Conservation (phyloP, 2,329 filamentous ascomycete genomes). For the Coniella vitis region DNA sequence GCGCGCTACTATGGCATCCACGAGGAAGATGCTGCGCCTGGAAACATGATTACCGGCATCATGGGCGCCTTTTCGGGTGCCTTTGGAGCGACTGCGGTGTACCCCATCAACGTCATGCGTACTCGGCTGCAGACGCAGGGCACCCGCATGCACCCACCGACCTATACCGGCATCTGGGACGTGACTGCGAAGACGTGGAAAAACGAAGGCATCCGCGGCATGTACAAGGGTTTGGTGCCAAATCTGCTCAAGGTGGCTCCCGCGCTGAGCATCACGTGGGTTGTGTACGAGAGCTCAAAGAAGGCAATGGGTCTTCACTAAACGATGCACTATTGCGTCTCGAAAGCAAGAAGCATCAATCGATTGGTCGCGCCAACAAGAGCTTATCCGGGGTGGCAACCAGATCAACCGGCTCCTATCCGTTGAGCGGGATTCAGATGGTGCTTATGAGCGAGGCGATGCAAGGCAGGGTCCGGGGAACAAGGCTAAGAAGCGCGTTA, state of each 20-base stretch:
- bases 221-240: constrained; percentile 93
- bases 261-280: constrained; percentile 89
- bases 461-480: neutral
- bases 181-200: constrained; percentile 77
- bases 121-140: constrained; percentile 92
- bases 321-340: neutral
- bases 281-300: constrained; percentile 90
- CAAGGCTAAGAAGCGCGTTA: neutral
- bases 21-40: constrained; percentile 76
- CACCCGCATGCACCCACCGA: constrained; percentile 81
- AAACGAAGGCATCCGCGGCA: constrained; percentile 74
- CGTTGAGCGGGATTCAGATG: neutral
- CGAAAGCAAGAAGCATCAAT: too few relatives aligned
- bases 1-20: constrained; percentile 63
- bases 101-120: constrained; percentile 87
- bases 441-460: neutral
- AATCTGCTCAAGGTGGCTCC: constrained; percentile 95
- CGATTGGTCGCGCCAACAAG: too few relatives aligned
- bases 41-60: constrained; percentile 75
- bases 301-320: constrained; percentile 52
- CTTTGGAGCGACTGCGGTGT: constrained; percentile 87
- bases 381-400: too few relatives aligned
- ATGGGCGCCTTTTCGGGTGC: constrained; percentile 91
- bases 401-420: too few relatives aligned
- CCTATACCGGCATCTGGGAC: constrained; percentile 86